phyloP scores from a whole-genome alignment of 495 filamentous ascomycete species.

The Trypethelium eluteriae region DNA sequence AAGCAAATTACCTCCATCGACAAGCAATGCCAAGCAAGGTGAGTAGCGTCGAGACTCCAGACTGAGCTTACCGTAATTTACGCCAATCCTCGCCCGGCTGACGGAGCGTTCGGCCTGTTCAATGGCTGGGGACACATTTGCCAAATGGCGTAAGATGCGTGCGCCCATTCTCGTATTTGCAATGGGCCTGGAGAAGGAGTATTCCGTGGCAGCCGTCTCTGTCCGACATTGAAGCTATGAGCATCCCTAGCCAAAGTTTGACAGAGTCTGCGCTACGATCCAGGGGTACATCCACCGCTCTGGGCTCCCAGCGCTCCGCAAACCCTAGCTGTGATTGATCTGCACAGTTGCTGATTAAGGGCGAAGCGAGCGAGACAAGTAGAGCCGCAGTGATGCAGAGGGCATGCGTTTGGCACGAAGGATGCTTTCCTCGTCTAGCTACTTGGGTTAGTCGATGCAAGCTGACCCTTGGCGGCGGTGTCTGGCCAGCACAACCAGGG shows the following conservation, averaged over 20 bases:
- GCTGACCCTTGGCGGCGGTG: conserved; percentile 3
- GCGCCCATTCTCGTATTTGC: not conserved
- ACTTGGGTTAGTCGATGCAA: not conserved
- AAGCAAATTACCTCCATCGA: not conserved
- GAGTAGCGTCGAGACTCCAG: not conserved
- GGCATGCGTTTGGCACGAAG: conserved; percentile 1
- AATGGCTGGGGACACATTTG: conserved; percentile 1
- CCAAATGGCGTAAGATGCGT: conserved; percentile 7
- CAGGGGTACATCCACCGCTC: not conserved
- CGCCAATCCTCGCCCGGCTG: not conserved
- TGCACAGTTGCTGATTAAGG: not conserved
- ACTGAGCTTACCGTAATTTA: conserved; percentile 1
- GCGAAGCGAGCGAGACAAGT: not conserved
- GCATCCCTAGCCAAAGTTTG: not conserved
- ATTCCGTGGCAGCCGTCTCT: not conserved
- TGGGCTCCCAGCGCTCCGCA: not conserved
- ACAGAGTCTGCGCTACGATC: not conserved
- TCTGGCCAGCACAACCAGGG: not conserved
- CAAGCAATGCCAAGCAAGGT: not conserved
- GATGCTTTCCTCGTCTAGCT: not conserved
- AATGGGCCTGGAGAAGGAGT: not conserved
- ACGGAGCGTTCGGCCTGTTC: conserved; percentile 5
- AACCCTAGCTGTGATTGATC: not conserved
- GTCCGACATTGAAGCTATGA: not conserved
- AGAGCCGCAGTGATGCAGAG: not conserved